A percentile compares a stretch with the other conserved stretches of the same genome.
These are phyloP conservation scores for Diutina mesorugosa DNA, from an alignment of 1,139 yeast species.

Conservation along the genomic window DNA sequence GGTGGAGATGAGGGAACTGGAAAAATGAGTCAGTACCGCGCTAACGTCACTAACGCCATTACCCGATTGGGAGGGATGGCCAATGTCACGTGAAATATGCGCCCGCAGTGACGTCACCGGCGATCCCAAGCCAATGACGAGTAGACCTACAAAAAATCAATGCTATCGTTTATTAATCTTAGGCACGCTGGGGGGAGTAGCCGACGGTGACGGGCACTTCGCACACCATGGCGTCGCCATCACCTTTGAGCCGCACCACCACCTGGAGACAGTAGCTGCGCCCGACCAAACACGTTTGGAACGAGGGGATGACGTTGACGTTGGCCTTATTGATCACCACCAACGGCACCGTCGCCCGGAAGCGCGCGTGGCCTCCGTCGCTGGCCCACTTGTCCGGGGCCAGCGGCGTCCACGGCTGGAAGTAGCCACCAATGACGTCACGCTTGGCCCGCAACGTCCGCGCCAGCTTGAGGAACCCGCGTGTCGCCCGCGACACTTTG, in stretches of 20 bases:
- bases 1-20: not conserved
- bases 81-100: not conserved
- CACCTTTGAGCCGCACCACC: slow-evolving; percentile 24
- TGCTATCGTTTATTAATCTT: too few relatives aligned
- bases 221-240: slow-evolving; percentile 4
- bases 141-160: too few relatives aligned
- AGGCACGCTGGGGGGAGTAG: not conserved
- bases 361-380: slow-evolving; percentile 3
- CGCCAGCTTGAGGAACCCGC: not conserved
- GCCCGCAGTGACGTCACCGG: not conserved
- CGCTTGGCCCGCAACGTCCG: slow-evolving; percentile 12
- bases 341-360: slow-evolving; percentile 17
- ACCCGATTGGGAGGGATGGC: not conserved
- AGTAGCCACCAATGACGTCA: slow-evolving; percentile 27
- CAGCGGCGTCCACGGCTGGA: slow-evolving; percentile 15
- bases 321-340: slow-evolving; percentile 22
- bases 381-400: slow-evolving; percentile 10
- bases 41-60: not conserved
- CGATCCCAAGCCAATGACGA: too few relatives aligned
- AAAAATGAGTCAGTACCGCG: not conserved
- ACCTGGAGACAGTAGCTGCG: slow-evolving; percentile 38
- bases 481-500: slow-evolving; percentile 1
- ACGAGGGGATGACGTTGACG: slow-evolving; percentile 40
- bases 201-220: not conserved
- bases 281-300: slow-evolving; percentile 43